These are phyloP conservation scores for Crucibulum laeve DNA, from an alignment of 768 basidiomycete species.

Conservation along the genomic window DNA sequence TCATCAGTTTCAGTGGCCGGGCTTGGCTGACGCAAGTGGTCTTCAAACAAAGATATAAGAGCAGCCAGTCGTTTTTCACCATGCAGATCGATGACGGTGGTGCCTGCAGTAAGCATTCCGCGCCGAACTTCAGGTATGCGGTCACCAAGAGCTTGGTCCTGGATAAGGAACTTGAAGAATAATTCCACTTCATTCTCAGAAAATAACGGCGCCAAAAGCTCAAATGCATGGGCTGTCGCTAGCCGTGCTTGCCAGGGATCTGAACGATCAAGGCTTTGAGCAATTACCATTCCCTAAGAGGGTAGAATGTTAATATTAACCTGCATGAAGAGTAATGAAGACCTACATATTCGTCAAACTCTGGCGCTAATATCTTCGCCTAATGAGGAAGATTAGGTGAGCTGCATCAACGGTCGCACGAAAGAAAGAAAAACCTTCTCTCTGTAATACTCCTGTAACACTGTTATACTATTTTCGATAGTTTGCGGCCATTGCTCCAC, in stretches of 20 bases:
- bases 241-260: conserved; percentile 88
- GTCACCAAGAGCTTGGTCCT: conserved; percentile 87
- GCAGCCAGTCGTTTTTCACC: conserved; percentile 67
- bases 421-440: conserved; percentile 46
- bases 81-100: conserved; percentile 75
- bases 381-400: conserved; percentile 18
- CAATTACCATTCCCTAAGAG: conserved; percentile 85
- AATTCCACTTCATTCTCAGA: conserved; percentile 53
- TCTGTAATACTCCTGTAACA: conserved; percentile 69
- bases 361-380: conserved; percentile 85
- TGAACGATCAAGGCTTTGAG: conserved; percentile 75
- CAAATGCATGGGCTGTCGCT: conserved; percentile 67
- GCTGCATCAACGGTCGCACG: not conserved
- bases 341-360: conserved; percentile 89
- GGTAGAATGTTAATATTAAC: conserved; percentile 3
- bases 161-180: conserved; percentile 84
- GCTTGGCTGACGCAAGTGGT: conserved; percentile 52
- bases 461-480: conserved; percentile 38
- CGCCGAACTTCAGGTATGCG: conserved; percentile 74
- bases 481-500: conserved; percentile 67
- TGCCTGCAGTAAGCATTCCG: conserved; percentile 85
- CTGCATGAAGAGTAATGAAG: not conserved
- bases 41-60: conserved; percentile 81
- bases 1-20: conserved; percentile 73
- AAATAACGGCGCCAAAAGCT: conserved; percentile 63